Conservation (phyloP, 108 stramenopile genomes). For the Craspedostauros australis region DNA sequence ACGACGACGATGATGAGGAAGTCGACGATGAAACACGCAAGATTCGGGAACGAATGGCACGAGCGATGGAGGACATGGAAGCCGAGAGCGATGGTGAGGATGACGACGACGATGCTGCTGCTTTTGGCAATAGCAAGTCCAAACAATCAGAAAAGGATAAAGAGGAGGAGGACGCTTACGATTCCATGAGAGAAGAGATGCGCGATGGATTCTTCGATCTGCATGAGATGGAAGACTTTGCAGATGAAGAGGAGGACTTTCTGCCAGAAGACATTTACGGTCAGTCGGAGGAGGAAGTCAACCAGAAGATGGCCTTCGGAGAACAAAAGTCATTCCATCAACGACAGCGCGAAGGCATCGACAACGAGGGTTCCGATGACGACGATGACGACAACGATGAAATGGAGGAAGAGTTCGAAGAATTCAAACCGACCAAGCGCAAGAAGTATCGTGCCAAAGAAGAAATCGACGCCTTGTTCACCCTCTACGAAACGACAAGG, state of each 20-base stretch:
- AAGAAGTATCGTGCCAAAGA: conserved; percentile 83
- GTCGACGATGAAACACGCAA: conserved; percentile 55
- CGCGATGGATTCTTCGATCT: conserved; percentile 92
- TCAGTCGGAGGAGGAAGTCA: conserved; percentile 29
- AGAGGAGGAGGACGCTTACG: conserved; percentile 36
- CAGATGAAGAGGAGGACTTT: conserved; percentile 89
- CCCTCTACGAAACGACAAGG: conserved; percentile 54
- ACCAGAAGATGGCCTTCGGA: conserved; percentile 10
- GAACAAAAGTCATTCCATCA: conserved; percentile 54
- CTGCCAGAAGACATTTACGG: conserved; percentile 67
- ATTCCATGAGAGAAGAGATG: conserved; percentile 70
- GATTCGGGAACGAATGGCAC: conserved; percentile 75
- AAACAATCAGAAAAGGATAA: conserved; percentile 17
- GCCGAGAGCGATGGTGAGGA: conserved; percentile 7
- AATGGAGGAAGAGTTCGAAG: conserved; percentile 36
- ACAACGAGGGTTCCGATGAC: conserved; percentile 34
- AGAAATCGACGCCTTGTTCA: conserved; percentile 70
- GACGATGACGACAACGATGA: conserved; percentile 53
- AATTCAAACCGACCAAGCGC: conserved; percentile 28
- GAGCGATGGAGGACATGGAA: conserved; percentile 54
- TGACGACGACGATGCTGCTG: conserved; percentile 9
- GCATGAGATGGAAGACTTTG: conserved; percentile 93
- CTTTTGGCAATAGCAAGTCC: conserved; percentile 7
- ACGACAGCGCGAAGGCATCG: conserved; percentile 43
- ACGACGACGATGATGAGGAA: conserved; percentile 34